Evolutionary conservation across 2,329 filamentous ascomycete genomes (phyloP), one percentile per base, ranked within the genome.

Genomic region (Cadophora gregata): DNA sequence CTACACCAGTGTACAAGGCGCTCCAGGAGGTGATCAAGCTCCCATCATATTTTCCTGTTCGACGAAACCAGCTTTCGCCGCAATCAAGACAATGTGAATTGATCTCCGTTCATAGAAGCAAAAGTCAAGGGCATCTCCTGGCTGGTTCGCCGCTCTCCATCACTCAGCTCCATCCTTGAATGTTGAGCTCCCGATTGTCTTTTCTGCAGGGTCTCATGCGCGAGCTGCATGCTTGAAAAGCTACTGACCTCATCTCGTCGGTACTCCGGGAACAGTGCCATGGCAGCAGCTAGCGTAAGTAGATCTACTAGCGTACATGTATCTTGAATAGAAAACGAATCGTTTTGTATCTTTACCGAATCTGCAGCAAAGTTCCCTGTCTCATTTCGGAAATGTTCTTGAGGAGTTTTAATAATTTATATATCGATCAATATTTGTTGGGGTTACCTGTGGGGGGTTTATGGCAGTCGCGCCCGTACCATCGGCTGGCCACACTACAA

Each of bases 121-220:
- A 16, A 58, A 58, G n/a, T 58, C 38, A 9, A 38, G 31, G 9
- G 53, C 53, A 58, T 58, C 53, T n/a, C 53, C 53, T 12, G 31
- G 53, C 16, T 31, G 53, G 29, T 58, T 58, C n/a, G 53, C 38
- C 31, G 53, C 31, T 24, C 53, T 19, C 53, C 53, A 58, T 9
- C 36, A 25, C n/a, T 38, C 53, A 24, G 51, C 31, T 21, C 53
- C 31, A 58, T 58, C 53, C 25, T 58, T 58, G 31, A 58, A 58
- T 21, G 48, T 51, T 51, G 48, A 24, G 12, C 48, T 51, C 19
- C 48, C 48, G 29, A 24, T 51, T 51, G 29, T 51, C 48, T 51
- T 51, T n/a, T 29, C 48, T 51, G 48, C 48, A 51, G 48, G 48
- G 48, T 29, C 48, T 10, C 12, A 51, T 51, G 48, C 48, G 24